Conservation (phyloP, 2,329 filamentous ascomycete genomes). For the Colletotrichum horii region DNA sequence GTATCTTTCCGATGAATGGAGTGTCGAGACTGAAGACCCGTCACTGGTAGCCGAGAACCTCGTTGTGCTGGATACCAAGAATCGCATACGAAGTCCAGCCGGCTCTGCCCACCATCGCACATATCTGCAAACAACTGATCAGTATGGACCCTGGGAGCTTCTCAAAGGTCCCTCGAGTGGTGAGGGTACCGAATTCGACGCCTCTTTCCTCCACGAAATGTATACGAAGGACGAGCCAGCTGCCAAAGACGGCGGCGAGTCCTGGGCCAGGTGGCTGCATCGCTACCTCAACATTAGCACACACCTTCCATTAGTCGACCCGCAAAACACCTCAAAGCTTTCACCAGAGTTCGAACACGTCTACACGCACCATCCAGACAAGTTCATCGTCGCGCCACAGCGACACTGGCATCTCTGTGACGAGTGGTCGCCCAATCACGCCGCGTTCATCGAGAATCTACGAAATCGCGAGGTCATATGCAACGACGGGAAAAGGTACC, state of each 20-base stretch:
- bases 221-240: background rate
- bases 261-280: background rate
- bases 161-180: background rate
- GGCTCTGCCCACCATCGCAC: background rate
- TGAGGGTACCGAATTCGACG: too few relatives aligned
- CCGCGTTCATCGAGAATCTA: background rate
- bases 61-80: background rate
- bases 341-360: background rate
- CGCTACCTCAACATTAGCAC: background rate
- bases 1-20: background rate
- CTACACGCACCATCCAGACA: background rate
- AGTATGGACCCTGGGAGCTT: background rate
- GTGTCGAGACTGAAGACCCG: background rate
- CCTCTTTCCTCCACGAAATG: background rate
- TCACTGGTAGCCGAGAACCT: background rate
- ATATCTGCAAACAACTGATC: background rate
- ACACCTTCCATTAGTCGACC: background rate
- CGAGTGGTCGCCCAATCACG: background rate
- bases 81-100: background rate
- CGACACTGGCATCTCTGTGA: background rate
- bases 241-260: background rate
- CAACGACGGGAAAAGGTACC: background rate
- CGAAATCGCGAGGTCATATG: background rate
- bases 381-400: background rate
- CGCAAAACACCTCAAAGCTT: background rate